A percentile compares a stretch with the other conserved stretches of the same genome.
These are phyloP conservation scores for Leishmania arabica DNA, from an alignment of 208 protist species.

Conservation along the genomic window DNA sequence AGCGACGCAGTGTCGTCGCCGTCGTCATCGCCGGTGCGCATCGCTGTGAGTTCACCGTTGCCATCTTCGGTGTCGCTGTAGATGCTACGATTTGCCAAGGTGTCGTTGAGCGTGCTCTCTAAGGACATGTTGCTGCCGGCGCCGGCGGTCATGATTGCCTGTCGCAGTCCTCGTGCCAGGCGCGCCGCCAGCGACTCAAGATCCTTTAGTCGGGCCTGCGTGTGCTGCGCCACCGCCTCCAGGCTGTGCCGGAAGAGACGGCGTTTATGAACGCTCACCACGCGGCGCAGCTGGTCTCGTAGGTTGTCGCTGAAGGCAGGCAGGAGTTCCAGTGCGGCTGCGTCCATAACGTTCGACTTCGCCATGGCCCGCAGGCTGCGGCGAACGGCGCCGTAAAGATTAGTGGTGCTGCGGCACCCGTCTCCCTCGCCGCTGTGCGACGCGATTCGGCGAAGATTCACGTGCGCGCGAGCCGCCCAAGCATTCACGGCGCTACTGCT, in stretches of 20 bases:
- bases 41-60: not conserved
- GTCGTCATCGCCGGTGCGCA: not conserved
- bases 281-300: slow-evolving; percentile 13
- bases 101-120: not conserved
- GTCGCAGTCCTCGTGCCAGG: slow-evolving; percentile 20
- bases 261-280: slow-evolving; percentile 11
- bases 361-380: slow-evolving; percentile 10
- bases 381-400: slow-evolving; percentile 16
- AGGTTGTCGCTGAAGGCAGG: slow-evolving; percentile 30
- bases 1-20: slow-evolving; percentile 3
- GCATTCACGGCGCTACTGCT: slow-evolving; percentile 1
- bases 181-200: slow-evolving; percentile 24
- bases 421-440: slow-evolving; percentile 3
- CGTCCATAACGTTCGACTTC: slow-evolving; percentile 24
- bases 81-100: not conserved
- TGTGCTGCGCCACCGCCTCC: slow-evolving; percentile 21
- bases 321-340: slow-evolving; percentile 21
- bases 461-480: slow-evolving; percentile 12
- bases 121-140: not conserved
- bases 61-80: slow-evolving; percentile 9
- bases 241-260: slow-evolving; percentile 25
- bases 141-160: not conserved
- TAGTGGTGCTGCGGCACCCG: not conserved
- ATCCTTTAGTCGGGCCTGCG: slow-evolving; percentile 13
- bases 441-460: slow-evolving; percentile 8